Percentiles rank a stretch among this genome's conserved stretches.
Evolutionary conservation across 306 rosid genomes (phyloP).

Genomic region (Fragaria ananassa): DNA sequence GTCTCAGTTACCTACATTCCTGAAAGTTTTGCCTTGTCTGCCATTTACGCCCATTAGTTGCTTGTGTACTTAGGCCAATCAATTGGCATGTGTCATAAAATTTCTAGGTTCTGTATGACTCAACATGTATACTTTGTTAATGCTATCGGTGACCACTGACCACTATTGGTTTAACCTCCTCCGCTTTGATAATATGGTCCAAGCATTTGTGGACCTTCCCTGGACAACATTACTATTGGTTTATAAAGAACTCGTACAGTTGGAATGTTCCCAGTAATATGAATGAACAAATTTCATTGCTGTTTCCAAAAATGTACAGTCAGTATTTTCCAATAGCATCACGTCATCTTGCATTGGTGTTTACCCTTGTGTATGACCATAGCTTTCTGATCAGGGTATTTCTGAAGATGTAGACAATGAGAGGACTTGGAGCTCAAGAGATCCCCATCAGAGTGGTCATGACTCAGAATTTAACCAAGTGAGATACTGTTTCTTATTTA

Average conservation of each 20-base stretch:
- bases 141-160: neutral
- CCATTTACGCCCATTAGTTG: neutral
- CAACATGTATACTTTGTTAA: neutral
- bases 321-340: neutral
- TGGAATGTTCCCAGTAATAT: neutral
- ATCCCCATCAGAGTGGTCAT: conserved; percentile 29
- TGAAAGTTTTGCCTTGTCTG: neutral
- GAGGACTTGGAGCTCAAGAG: conserved; percentile 36
- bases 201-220: neutral
- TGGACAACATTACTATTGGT: neutral
- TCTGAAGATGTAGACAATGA: conserved; percentile 47
- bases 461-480: conserved; percentile 47
- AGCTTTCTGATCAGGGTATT: conserved; percentile 48
- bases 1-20: neutral
- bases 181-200: neutral
- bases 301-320: neutral
- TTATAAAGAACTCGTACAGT: neutral
- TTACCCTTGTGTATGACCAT: neutral
- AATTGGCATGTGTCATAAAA: neutral
- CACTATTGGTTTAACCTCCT: neutral
- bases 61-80: neutral
- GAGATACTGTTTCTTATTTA: conserved; percentile 19
- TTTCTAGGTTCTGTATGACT: neutral
- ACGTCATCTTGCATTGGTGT: neutral
- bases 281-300: neutral